Evolutionary conservation across 2,329 filamentous ascomycete genomes (phyloP).

Genomic region (Colletotrichum musae): DNA sequence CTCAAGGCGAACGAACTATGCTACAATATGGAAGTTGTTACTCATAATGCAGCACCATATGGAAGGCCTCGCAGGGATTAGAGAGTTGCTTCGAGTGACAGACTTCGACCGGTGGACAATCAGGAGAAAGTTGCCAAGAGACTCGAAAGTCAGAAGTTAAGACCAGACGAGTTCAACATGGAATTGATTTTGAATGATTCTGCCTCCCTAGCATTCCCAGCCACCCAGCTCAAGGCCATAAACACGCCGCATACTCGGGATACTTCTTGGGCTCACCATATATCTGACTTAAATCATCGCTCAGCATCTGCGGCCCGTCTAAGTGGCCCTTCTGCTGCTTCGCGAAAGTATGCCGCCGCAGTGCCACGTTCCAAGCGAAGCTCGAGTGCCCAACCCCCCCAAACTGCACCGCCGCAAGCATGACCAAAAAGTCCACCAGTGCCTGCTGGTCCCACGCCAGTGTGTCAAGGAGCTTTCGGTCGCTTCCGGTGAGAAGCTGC

Average conservation of each 20-base stretch:
- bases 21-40: too few species aligned
- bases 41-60: too few species aligned
- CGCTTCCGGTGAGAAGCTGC: slow-evolving; percentile 44
- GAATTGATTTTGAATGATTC: too few species aligned
- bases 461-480: slow-evolving; percentile 41
- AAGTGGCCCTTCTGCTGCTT: neutral
- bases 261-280: slow-evolving; percentile 19
- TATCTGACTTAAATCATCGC: slow-evolving; percentile 21
- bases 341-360: slow-evolving; percentile 46
- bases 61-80: too few species aligned
- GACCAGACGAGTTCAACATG: too few species aligned
- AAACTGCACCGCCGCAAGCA: slow-evolving; percentile 50
- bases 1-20: too few species aligned
- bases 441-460: slow-evolving; percentile 51
- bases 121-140: too few species aligned
- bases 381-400: slow-evolving; percentile 52
- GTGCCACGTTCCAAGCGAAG: slow-evolving; percentile 51
- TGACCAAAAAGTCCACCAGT: slow-evolving; percentile 51
- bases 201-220: too few species aligned
- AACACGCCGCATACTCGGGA: slow-evolving; percentile 22
- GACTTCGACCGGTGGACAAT: too few species aligned
- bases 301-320: slow-evolving; percentile 13
- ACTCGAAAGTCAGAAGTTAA: too few species aligned
- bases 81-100: too few species aligned
- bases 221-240: slow-evolving; percentile 22